Evolutionary conservation across 2,329 filamentous ascomycete species (phyloP), one percentile per base, ranked within the genome.

Genomic region (Gaeumannomyces sp.): DNA sequence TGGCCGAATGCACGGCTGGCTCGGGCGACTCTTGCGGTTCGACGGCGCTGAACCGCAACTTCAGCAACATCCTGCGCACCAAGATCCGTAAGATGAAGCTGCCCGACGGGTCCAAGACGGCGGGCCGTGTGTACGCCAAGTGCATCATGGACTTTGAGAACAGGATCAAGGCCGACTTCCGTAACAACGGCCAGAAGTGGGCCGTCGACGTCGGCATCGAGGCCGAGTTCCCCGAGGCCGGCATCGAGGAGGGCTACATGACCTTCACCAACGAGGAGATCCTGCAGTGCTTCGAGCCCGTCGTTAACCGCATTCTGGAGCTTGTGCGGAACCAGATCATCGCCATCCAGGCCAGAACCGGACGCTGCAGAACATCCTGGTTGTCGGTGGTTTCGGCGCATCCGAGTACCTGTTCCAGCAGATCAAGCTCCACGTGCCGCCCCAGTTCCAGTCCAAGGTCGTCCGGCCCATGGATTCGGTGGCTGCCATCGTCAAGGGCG

Each of bases 71-170:
- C 70, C 82, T 98, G 62, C 90, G 95, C 64, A 96, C 94, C 67
- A 98, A 98, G 83, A 98, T 99, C 72, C 86, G 94, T 71, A 98
- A 98, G 83, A 98, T 98, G 95, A 98, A 98, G 80, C 83, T 99
- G 60, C 93, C 95, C 1, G 94, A 98, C 74, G 94, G 93, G 60
- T 97, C 94, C 71, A 96, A 94, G 80, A 98, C 93, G 3, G 94
- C 95, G n/a, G 94, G 94, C 59, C 93, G 94, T 77, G 95, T 99
- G 64, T 98, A 98, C 77, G 94, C 94, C 70, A 98, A 98, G 81
- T 98, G 94, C 77, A 98, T 99, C 78, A 98, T 98, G 94, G 95
- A 99, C 79, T 99, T 99, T 73, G 95, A 99, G 82, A 98, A 98
- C 85, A 85, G 95, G 76, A 97, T 99, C 85, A 99, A 99, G 84